Percentiles rank a stretch among this genome's conserved stretches.
Conservation (phyloP, 2,329 filamentous ascomycete genomes). For the Didymella keratinophila region DNA sequence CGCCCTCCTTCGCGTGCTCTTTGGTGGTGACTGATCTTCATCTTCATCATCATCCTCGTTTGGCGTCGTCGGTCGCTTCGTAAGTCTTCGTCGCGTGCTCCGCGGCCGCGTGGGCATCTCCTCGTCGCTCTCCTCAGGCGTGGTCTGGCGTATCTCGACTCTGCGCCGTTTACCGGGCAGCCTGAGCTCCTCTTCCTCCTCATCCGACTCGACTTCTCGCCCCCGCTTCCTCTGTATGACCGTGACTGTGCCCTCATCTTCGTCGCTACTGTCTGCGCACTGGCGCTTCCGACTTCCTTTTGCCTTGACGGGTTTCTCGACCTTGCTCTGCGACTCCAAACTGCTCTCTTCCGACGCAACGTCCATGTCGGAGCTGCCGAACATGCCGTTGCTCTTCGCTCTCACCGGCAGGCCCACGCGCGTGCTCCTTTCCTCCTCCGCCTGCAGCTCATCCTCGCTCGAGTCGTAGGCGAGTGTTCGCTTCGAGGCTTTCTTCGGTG, state of each 20-base stretch:
- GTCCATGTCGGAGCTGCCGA: conserved; percentile 33
- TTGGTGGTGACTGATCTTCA: conserved; percentile 5
- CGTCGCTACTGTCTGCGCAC: conserved; percentile 22
- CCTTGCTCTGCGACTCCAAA: conserved; percentile 24
- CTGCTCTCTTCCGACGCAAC: conserved; percentile 9
- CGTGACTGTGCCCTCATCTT: conserved; percentile 20
- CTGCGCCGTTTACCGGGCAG: conserved; percentile 20
- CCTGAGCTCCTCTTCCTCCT: conserved; percentile 9
- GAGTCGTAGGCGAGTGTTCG: conserved; percentile 25
- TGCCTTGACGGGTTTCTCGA: conserved; percentile 12
- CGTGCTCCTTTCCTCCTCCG: conserved; percentile 25
- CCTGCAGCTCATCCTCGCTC: conserved; percentile 36
- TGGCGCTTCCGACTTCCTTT: conserved; percentile 28
- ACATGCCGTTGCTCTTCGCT: conserved; percentile 32
- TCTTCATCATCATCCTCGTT: conserved; percentile 11
- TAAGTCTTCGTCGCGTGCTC: conserved; percentile 17
- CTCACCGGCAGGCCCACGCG: conserved; percentile 30
- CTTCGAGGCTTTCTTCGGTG: conserved; percentile 25
- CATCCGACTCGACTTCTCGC: conserved; percentile 14
- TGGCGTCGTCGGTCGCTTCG: conserved; percentile 6
- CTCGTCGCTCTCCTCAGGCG: conserved; percentile 19
- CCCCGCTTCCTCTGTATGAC: conserved; percentile 25
- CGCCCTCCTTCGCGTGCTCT: conserved; percentile 28
- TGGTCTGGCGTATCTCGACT: conserved; percentile 5
- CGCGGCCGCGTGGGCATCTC: conserved; percentile 16